Evolutionary conservation across 139 green algal species (phyloP), one percentile per base, ranked within the genome.

Genomic region (Pleodorina starrii): DNA sequence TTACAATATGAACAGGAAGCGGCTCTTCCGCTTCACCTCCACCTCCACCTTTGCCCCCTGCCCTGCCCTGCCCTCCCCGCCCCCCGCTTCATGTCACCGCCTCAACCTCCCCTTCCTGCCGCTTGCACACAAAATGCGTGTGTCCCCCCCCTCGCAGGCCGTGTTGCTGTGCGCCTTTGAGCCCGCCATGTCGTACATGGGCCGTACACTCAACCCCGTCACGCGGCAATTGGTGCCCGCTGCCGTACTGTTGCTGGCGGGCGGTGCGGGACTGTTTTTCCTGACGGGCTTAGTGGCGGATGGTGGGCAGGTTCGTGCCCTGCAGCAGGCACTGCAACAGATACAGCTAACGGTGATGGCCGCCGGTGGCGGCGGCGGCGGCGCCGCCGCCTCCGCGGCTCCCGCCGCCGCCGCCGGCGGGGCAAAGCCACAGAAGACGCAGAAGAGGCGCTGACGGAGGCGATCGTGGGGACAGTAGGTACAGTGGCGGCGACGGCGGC

Each of bases 301-400:
- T 32, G 19, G 19, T 5, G 82, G 44, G 7, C 82, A 88, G 82
- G 14, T n/a, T 23, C 63, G 82, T 4, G 66, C 66, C n/a, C 44
- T 88, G 43, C 63, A 80, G 82, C 81, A 87, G 59, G 81, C 81
- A 40, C 32, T 48, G 29, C 43, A 78, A 60, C 81, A 87, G 81
- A 12, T 78, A 59, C 25, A 63, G 29, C 60, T 72, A 36, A 12
- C 7, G 77, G 5, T 46, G 36, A 27, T 25, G 17, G 54, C 14
- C 19, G 76, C 76, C 38, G 29, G 76, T 35, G 32, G n/a, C 43
- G 35, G 14, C 48, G 48, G 76, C 40, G 72, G 72, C 72, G 43
- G 72, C 69, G 32, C 16, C 27, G 48, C 11, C 48, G 48, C 11
- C 10, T 10, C 11, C 48, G 48, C 10, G 11, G 12, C 11, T 57